A percentile compares a stretch with the other conserved stretches of the same genome.
phyloP scores from a whole-genome alignment of 1,139 yeast genomes.

The Yarrowia galli region DNA sequence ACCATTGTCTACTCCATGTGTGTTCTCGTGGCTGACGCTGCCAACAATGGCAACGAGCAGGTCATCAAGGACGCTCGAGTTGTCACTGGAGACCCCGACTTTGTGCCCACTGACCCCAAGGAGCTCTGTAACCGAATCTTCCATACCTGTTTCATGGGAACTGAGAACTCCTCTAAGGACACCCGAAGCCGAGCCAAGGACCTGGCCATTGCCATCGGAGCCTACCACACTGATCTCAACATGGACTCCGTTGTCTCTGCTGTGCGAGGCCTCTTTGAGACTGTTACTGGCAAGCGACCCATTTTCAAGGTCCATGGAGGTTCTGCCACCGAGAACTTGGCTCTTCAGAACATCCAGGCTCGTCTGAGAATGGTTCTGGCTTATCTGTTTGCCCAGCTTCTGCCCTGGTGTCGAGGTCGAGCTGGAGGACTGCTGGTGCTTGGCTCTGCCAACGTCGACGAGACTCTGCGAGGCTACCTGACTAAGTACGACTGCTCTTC shows the following conservation, averaged over 20 bases:
- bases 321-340: conserved; percentile 84
- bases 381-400: conserved; percentile 87
- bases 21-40: conserved; percentile 73
- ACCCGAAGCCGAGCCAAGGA: conserved; percentile 86
- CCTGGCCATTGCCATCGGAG: conserved; percentile 76
- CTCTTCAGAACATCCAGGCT: conserved; percentile 95
- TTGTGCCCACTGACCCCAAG: conserved; percentile 74
- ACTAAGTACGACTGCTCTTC: conserved; percentile 97
- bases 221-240: conserved; percentile 88
- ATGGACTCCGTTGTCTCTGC: conserved; percentile 86
- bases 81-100: conserved; percentile 63
- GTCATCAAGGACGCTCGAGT: conserved; percentile 77
- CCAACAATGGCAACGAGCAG: conserved; percentile 68
- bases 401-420: conserved; percentile 90
- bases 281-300: conserved; percentile 90
- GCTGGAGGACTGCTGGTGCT: conserved; percentile 84
- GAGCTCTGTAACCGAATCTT: conserved; percentile 79
- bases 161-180: conserved; percentile 86
- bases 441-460: conserved; percentile 98
- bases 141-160: conserved; percentile 95
- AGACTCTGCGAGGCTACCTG: conserved; percentile 90
- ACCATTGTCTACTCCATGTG: conserved; percentile 96
- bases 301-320: conserved; percentile 94
- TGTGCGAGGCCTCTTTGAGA: conserved; percentile 76
- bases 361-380: conserved; percentile 93